Evolutionary conservation across 2,329 filamentous ascomycete species (phyloP).

Genomic region (Penicillium sp.): DNA sequence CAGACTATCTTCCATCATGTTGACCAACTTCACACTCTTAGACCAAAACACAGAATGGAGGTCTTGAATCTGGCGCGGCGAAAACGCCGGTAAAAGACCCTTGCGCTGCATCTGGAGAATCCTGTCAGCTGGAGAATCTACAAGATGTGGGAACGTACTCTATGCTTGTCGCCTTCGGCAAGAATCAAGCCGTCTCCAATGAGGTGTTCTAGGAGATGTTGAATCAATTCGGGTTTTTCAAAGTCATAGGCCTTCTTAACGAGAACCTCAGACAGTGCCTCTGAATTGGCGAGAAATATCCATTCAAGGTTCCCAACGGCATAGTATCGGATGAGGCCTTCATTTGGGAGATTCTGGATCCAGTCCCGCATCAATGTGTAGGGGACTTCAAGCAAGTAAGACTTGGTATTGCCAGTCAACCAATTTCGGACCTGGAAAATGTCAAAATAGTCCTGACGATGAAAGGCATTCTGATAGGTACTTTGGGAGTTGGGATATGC

Average conservation of each 20-base stretch:
- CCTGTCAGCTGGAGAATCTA: neutral
- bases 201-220: neutral
- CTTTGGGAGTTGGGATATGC: too few species aligned
- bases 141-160: conserved; percentile 40
- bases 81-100: conserved; percentile 67
- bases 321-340: conserved; percentile 47
- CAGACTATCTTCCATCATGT: neutral
- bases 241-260: conserved; percentile 37
- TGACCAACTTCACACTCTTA: conserved; percentile 57
- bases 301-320: conserved; percentile 43
- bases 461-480: too few species aligned
- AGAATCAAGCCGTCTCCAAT: conserved; percentile 49
- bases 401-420: too few species aligned
- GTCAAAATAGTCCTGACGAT: too few species aligned
- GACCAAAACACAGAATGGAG: conserved; percentile 72
- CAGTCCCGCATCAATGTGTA: conserved; percentile 24
- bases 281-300: conserved; percentile 43
- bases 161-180: conserved; percentile 66
- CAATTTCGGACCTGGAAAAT: too few species aligned
- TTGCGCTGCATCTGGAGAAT: conserved; percentile 51
- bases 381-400: neutral
- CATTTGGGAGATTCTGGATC: conserved; percentile 45
- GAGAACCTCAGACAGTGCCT: conserved; percentile 46
- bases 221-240: conserved; percentile 5
- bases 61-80: conserved; percentile 69